Percentiles rank a stretch among this genome's conserved stretches.
Evolutionary conservation across 169 alveolate species (phyloP).

Genomic region (Eimeria acervulina): DNA sequence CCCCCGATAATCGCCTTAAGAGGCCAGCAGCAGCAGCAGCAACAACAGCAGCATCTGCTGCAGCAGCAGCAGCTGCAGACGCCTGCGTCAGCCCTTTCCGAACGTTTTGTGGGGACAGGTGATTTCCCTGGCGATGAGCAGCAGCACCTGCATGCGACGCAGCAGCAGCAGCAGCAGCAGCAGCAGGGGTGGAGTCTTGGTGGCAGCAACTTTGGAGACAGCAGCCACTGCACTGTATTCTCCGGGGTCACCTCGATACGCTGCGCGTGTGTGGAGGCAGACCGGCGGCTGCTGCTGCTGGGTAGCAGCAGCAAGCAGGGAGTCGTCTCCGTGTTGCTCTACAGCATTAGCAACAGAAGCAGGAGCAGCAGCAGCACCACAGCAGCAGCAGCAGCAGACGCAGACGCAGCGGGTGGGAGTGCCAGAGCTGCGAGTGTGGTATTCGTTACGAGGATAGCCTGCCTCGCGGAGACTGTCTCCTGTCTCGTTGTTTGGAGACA

Average conservation of each 20-base stretch:
- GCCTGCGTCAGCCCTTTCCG: neutral
- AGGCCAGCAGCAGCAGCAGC: slow-evolving; percentile 54
- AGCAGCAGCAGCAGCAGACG: neutral
- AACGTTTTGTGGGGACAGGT: neutral
- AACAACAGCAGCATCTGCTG: slow-evolving; percentile 66
- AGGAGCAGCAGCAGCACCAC: slow-evolving; percentile 46
- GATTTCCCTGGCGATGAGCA: neutral
- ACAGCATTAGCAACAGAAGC: slow-evolving; percentile 40
- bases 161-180: slow-evolving; percentile 76
- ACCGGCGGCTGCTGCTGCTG: slow-evolving; percentile 56
- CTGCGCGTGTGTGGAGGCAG: slow-evolving; percentile 39
- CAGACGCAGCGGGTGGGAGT: neutral
- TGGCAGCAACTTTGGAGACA: slow-evolving; percentile 19
- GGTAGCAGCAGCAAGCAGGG: slow-evolving; percentile 68
- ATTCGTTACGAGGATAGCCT: neutral
- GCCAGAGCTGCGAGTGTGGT: neutral
- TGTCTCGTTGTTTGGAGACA: neutral
- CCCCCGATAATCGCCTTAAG: neutral
- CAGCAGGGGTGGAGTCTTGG: neutral
- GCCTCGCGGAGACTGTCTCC: slow-evolving; percentile 65
- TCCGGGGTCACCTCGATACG: slow-evolving; percentile 59
- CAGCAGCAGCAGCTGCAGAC: slow-evolving; percentile 49
- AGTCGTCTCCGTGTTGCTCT: slow-evolving; percentile 26
- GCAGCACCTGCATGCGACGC: neutral
- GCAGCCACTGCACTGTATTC: neutral